A percentile compares a stretch with the other conserved stretches of the same genome.
phyloP scores from a whole-genome alignment of 257 asterid species.

The Przewalskia tangutica region DNA sequence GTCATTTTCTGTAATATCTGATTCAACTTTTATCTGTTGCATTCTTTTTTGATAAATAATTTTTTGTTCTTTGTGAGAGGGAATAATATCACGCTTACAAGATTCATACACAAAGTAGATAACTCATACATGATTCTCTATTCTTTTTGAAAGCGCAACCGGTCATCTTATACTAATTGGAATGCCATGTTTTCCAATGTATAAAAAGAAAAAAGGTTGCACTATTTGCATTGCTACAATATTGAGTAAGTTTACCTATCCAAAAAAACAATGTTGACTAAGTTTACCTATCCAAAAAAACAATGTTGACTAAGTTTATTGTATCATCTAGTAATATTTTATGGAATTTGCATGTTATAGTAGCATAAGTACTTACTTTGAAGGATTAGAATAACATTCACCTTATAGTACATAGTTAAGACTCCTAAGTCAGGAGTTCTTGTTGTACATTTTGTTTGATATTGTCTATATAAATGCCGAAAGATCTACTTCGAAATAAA shows the following conservation, averaged over 20 bases:
- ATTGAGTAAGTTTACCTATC: neutral
- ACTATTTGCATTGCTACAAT: neutral
- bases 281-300: neutral
- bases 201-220: neutral
- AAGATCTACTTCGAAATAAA: neutral
- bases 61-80: neutral
- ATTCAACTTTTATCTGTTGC: neutral
- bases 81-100: neutral
- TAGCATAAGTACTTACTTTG: neutral
- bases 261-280: neutral
- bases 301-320: neutral
- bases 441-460: neutral
- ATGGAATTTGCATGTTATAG: neutral
- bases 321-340: neutral
- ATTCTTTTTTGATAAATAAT: neutral
- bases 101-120: neutral
- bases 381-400: neutral
- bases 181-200: neutral
- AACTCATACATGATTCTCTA: neutral
- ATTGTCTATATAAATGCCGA: neutral
- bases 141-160: neutral
- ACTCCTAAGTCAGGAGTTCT: neutral
- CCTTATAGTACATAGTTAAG: neutral
- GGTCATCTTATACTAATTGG: neutral
- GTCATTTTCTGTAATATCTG: conserved; percentile 19